Conservation (phyloP, 2,329 filamentous ascomycete species). For the Aureobasidium namibiae region DNA sequence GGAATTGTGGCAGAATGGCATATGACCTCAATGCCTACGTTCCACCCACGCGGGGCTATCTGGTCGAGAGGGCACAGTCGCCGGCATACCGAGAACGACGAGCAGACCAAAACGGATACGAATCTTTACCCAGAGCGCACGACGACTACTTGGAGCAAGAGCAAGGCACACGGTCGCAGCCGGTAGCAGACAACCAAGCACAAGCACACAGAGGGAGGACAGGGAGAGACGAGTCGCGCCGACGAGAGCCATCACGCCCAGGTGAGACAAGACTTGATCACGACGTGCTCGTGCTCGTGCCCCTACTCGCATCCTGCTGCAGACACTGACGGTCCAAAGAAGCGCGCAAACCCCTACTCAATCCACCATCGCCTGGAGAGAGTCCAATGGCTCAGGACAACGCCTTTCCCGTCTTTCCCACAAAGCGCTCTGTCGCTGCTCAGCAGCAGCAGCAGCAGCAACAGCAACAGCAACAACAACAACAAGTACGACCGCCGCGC, state of each 20-base stretch:
- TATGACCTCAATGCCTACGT: slow-evolving; percentile 32
- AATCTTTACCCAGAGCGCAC: not conserved
- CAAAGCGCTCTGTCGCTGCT: slow-evolving; percentile 20
- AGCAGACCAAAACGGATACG: slow-evolving; percentile 15
- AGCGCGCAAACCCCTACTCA: slow-evolving; percentile 20
- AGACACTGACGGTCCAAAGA: slow-evolving; percentile 10
- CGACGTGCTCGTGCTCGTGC: not conserved
- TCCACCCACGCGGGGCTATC: slow-evolving; percentile 27
- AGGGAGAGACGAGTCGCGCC: not conserved
- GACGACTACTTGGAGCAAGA: not conserved
- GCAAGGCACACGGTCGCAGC: not conserved
- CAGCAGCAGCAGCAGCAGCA: slow-evolving; percentile 16
- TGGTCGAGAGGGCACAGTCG: slow-evolving; percentile 22
- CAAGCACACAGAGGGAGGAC: slow-evolving; percentile 18
- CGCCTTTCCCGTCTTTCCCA: slow-evolving; percentile 40
- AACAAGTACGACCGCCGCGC: not conserved
- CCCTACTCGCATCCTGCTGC: not conserved
- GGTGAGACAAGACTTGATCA: not conserved
- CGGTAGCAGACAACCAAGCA: slow-evolving; percentile 16
- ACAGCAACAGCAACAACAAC: slow-evolving; percentile 23
- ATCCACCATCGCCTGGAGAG: slow-evolving; percentile 21
- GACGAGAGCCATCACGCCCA: not conserved
- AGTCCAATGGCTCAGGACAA: slow-evolving; percentile 31
- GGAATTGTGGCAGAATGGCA: slow-evolving; percentile 25
- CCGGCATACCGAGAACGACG: slow-evolving; percentile 18